These are phyloP conservation scores for Morella rubra DNA, from an alignment of 306 rosid species.

Conservation along the genomic window DNA sequence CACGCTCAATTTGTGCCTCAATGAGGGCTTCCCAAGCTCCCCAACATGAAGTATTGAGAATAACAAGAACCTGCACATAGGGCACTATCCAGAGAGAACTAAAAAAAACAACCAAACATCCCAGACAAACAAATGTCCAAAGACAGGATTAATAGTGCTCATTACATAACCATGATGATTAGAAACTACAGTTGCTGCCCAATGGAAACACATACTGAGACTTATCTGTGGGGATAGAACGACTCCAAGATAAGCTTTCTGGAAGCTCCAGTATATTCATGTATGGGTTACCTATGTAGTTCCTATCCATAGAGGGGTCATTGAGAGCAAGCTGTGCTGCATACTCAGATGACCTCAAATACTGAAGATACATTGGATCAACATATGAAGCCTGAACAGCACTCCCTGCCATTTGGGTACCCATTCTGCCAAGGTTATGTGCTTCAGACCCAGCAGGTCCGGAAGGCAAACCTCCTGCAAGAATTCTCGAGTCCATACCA, in stretches of 20 bases:
- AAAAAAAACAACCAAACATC: too few species aligned
- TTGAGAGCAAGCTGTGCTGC: constrained; percentile 79
- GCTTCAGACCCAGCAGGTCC: constrained; percentile 67
- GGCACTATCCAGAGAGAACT: too few species aligned
- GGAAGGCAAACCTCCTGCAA: constrained; percentile 60
- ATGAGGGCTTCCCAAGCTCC: too few species aligned
- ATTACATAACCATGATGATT: constrained; percentile 80
- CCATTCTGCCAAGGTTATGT: constrained; percentile 64
- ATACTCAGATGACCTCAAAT: constrained; percentile 82
- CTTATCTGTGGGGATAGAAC: constrained; percentile 76
- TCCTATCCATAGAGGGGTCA: constrained; percentile 69
- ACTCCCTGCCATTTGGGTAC: constrained; percentile 63
- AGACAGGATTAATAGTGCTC: too few species aligned
- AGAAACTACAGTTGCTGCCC: constrained; percentile 61
- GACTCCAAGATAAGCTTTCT: constrained; percentile 78
- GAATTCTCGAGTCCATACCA: constrained; percentile 74
- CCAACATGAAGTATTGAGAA: too few species aligned
- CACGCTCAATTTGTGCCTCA: too few species aligned
- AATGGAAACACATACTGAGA: constrained; percentile 66
- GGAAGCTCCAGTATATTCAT: constrained; percentile 77
- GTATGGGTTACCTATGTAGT: constrained; percentile 71
- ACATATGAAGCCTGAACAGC: constrained; percentile 77
- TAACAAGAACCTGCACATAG: too few species aligned
- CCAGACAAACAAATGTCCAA: too few species aligned
- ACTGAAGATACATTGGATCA: constrained; percentile 85